Base-by-base conservation (phyloP, 768 basidiomycete genomes). In the Sistotremastrum niveocremeum region DNA sequence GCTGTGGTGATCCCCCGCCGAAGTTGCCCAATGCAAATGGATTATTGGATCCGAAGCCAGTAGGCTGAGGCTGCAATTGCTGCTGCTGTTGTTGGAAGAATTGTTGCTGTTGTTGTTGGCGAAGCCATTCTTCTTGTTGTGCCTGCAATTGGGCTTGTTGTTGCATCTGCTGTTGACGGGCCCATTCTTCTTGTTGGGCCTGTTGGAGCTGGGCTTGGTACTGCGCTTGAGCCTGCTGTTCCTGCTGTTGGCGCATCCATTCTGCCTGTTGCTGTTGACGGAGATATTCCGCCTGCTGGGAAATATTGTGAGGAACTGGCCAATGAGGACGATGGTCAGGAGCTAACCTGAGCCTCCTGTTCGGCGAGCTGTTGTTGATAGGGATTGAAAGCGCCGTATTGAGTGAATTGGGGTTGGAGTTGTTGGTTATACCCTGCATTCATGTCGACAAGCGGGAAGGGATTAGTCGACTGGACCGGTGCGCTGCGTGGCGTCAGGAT, bases 361-460 rank as follows among this genome's bases (percentile, higher is more conserved):
- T 93, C 84, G 41, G 83, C 77, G 57, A 66, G 59, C 58, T 93
- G 93, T 60, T 91, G 89, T 57, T 88, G 85, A 52, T 88, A 90
- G 0, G 87, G 87, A 61, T 98, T 98, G 72, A 89, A 97, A 1
- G 85, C 79, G 6, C 87, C 90, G 60, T 84, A 87, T 55, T 93
- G 90, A 0, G 84, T 84, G 57, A 72, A 80, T 54, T 90, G 89
- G 4, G 69, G 74, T 49, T 77, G 76, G 30, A 79, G 63, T 7
- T 76, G 75, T 32, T 69, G 67, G 20, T 74, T 65, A 49, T 74
- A 76, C 11, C 76, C 67, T 30, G 77, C 75, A 40, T 79, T 70
- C 57, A 89, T 72, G 50, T 70, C 65, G 46, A 78, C 60, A 36
- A 67, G 60, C 0, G 77, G 77, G 68, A 82, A 79, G 1, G 76